Conservation (phyloP, 2,329 filamentous ascomycete genomes). For the Byssothecium circinans region DNA sequence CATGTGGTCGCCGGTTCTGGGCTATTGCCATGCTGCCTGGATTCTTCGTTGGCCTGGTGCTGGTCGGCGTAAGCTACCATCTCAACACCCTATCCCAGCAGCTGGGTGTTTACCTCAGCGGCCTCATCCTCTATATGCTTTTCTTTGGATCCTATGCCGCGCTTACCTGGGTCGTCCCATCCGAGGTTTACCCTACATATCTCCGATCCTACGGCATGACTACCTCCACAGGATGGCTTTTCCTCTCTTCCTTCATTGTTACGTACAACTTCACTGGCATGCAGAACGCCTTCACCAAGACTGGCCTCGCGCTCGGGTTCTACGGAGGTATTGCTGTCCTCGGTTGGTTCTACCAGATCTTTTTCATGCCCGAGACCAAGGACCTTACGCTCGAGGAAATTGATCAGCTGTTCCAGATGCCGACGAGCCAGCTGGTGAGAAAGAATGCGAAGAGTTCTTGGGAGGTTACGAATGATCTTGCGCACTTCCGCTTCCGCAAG, state of each 20-base stretch:
- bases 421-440: constrained; percentile 63
- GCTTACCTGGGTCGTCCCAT: constrained; percentile 51
- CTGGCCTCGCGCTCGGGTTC: constrained; percentile 69
- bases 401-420: constrained; percentile 65
- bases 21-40: constrained; percentile 71
- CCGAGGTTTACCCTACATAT: constrained; percentile 73
- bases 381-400: constrained; percentile 71
- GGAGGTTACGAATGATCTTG: constrained; percentile 50
- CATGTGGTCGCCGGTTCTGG: constrained; percentile 73
- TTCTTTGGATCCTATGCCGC: constrained; percentile 43
- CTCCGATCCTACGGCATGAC: constrained; percentile 75
- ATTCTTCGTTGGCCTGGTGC: constrained; percentile 69
- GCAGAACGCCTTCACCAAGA: constrained; percentile 67
- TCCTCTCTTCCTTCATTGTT: constrained; percentile 71
- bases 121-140: constrained; percentile 55
- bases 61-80: constrained; percentile 67
- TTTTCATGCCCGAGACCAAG: constrained; percentile 78
- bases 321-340: constrained; percentile 73
- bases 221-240: constrained; percentile 67
- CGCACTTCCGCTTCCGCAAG: constrained; percentile 50
- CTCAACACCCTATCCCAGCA: constrained; percentile 53
- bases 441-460: constrained; percentile 46
- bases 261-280: constrained; percentile 75
- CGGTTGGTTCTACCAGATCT: constrained; percentile 70
- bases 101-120: constrained; percentile 64